Evolutionary conservation across 805 yeast genomes (phyloP).

Genomic region (Lipomyces yamanashiensis): DNA sequence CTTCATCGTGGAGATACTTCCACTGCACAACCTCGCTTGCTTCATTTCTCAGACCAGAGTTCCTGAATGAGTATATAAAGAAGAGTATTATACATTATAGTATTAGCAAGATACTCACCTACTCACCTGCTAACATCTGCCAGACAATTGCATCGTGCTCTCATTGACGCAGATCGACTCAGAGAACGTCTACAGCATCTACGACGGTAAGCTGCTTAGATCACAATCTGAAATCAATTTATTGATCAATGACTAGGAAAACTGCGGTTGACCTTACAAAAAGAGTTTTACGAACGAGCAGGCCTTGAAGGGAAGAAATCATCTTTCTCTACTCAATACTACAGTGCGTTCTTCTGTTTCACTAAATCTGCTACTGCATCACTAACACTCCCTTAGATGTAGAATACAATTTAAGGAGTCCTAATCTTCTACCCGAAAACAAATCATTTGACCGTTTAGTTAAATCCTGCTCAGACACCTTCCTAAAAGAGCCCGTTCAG

Average conservation of each 20-base stretch:
- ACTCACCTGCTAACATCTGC: neutral
- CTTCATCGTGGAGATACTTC: constrained; percentile 21
- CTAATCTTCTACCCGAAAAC: constrained; percentile 24
- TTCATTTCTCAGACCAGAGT: constrained; percentile 27
- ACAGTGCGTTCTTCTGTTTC: constrained; percentile 12
- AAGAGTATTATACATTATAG: constrained; percentile 12
- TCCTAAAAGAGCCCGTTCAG: constrained; percentile 14
- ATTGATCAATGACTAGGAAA: constrained; percentile 9
- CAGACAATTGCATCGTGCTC: constrained; percentile 33
- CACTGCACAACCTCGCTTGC: constrained; percentile 23
- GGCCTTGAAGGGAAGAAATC: constrained; percentile 31
- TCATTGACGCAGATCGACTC: constrained; percentile 28
- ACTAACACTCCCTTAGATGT: constrained; percentile 18
- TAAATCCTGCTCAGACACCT: constrained; percentile 9
- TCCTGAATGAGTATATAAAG: constrained; percentile 28
- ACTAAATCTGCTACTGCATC: neutral
- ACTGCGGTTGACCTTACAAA: constrained; percentile 22
- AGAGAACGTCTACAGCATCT: constrained; percentile 33
- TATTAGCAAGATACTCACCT: neutral
- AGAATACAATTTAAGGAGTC: constrained; percentile 28
- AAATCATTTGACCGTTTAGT: constrained; percentile 28
- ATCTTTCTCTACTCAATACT: constrained; percentile 20
- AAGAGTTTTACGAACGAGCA: constrained; percentile 25
- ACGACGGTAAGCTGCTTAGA: constrained; percentile 18
- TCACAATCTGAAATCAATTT: neutral